A percentile compares a stretch with the other conserved stretches of the same genome.
These are phyloP conservation scores for Diutina neorugosa DNA, from an alignment of 1,139 yeast genomes.

Conservation along the genomic window DNA sequence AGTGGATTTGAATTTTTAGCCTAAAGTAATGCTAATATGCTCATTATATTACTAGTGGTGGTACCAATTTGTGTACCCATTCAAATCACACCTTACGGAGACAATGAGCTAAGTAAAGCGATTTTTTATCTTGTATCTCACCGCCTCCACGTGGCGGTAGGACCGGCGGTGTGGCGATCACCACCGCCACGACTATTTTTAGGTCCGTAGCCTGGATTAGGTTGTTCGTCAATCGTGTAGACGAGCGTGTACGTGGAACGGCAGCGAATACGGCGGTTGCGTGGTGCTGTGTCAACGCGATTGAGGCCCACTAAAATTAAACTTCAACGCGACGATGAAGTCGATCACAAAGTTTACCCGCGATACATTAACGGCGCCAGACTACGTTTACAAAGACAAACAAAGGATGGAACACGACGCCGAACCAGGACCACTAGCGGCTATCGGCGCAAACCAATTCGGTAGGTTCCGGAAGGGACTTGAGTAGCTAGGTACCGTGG, in stretches of 20 bases:
- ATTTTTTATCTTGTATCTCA: no score
- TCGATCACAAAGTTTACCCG: background rate
- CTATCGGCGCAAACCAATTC: background rate
- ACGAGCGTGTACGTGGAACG: background rate
- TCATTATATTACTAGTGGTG: no score
- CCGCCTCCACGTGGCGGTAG: no score
- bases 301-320: background rate
- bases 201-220: no score
- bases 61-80: no score
- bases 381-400: background rate
- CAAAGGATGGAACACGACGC: background rate
- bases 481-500: no score
- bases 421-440: background rate
- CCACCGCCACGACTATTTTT: background rate
- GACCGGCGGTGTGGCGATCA: no score
- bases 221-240: background rate
- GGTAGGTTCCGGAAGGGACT: no score
- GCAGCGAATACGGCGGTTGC: background rate
- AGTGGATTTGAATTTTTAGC: no score
- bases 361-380: background rate
- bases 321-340: background rate
- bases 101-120: no score
- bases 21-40: no score
- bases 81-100: no score
- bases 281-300: background rate